Base-by-base conservation (phyloP, 345 rosid species). In the Raphanus sativus region DNA sequence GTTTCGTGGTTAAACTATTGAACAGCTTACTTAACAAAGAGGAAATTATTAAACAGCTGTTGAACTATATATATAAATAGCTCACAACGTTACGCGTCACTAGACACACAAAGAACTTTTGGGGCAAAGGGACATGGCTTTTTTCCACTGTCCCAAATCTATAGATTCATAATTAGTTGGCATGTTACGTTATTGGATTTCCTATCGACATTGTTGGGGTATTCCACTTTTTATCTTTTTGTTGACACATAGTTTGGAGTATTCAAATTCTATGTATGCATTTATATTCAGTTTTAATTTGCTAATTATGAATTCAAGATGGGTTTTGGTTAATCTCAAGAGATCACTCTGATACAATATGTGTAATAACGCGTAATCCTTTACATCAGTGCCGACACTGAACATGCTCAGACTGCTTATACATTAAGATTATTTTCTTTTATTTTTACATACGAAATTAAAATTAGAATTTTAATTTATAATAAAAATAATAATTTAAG, bases 121-220 rank as follows among this genome's bases (percentile, higher is more conserved):
- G 40, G 58, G 81, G 65, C 71, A 56, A 45, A 56, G 52, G 32
- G 60, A 42, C 64, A 56, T 64, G 71, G 29, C 13, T 65, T 64
- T n/a, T n/a, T 15, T 25, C 60, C 80, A 77, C 71, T 70, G 63
- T 0, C 65, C 33, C 45, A 9, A 52, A 15, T 32, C 13, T 17
- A n/a, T 13, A 48, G 55, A 48, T 64, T 28, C 67, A 15, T 26
- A 16, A 56, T 40, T 55, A 66, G 45, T 38, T 69, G 59, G 42
- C 65, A 74, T 56, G 58, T 45, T 67, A 74, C 42, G 58, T 45
- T 67, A 45, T 12, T 66, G 71, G 59, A 33, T 9, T 48, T 62
- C 63, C 33, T 6, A 17, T 63, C 13, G 21, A 67, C 38, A 67
- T 8, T n/a, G 34, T 42, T 45, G 71, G 26, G 16, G 38, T 45